phyloP scores from a whole-genome alignment of 2,329 filamentous ascomycete species.

The Fusarium sp. region DNA sequence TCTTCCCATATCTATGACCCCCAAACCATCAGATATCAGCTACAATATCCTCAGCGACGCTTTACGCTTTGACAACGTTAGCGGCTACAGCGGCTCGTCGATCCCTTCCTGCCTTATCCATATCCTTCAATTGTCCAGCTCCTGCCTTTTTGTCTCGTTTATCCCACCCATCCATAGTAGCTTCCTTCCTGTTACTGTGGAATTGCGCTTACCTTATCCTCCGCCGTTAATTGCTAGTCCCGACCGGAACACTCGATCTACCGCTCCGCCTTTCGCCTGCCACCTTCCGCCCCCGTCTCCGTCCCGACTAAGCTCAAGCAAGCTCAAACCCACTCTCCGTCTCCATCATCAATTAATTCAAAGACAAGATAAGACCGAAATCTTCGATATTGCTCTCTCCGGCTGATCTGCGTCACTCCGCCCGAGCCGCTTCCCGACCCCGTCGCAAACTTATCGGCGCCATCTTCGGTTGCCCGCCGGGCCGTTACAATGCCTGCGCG shows the following conservation, averaged over 20 bases:
- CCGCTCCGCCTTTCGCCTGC: constrained; percentile 26
- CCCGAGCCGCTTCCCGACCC: constrained; percentile 5
- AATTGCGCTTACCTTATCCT: not conserved
- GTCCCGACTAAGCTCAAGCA: constrained; percentile 28
- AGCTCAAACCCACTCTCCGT: constrained; percentile 29
- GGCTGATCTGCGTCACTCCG: constrained; percentile 13
- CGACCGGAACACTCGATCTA: constrained; percentile 36
- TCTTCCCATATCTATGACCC: constrained; percentile 1
- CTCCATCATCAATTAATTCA: constrained; percentile 36
- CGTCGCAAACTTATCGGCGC: constrained; percentile 39
- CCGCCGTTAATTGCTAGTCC: constrained; percentile 22
- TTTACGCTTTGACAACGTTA: constrained; percentile 15
- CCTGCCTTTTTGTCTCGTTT: constrained; percentile 18
- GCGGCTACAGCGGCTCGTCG: constrained; percentile 35
- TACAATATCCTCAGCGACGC: not conserved
- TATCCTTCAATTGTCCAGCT: constrained; percentile 10
- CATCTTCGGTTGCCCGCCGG: constrained; percentile 45
- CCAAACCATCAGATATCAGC: constrained; percentile 3
- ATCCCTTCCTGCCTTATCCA: constrained; percentile 27
- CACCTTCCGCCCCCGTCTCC: constrained; percentile 35
- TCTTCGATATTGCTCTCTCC: constrained; percentile 11
- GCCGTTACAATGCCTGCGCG: constrained; percentile 54
- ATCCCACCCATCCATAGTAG: constrained; percentile 5
- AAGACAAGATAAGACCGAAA: not conserved
- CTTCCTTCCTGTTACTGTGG: constrained; percentile 6